Base-by-base conservation (phyloP, 257 asterid species). In the Plectranthus barbatus region DNA sequence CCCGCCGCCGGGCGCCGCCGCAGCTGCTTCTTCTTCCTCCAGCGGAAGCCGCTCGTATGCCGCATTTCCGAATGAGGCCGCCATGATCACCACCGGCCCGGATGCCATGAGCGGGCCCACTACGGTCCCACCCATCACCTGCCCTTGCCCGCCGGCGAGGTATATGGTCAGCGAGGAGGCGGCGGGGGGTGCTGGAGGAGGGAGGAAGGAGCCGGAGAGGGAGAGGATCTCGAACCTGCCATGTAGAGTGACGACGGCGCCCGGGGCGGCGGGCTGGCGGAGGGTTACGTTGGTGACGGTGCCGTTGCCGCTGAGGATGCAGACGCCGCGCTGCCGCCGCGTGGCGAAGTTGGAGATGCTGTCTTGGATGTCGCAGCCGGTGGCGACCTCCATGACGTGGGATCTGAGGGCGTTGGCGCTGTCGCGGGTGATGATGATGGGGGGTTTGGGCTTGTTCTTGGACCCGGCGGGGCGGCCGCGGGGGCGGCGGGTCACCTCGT, bases 81-180 rank as follows among this genome's bases (percentile, higher is more conserved):
- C 96, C 95, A 92, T 86, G 6, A 92, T 83, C 34, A 89, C 93
- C 5, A 92, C 95, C 15, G 97, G 95, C 2, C 99, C 99, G 1
- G 95, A 79, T 0, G 99, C 91, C 29, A 83, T 11, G 1, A 92
- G 65, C 13, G 87, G 96, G 0, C 99, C 98, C 6, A 85, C 97
- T 1, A 92, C 99, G 4, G 89, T 80, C 0, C 99, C 99, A 0
- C 99, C 99, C 60, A 92, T 82, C 0, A 92, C 91, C n/a, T n/a
- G n/a, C n/a, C n/a, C n/a, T n/a, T n/a, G n/a, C n/a, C n/a, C n/a
- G n/a, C n/a, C n/a, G n/a, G 97, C 84, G 6, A 92, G 52, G 40
- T 89, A 92, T 21, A 92, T 83, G n/a, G 94, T 85, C 55, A 92
- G 73, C 0, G 93, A 78, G 0, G 99, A 86, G 0, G 99, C 97